Evolutionary conservation across 495 filamentous ascomycete genomes (phyloP), one percentile per base, ranked within the genome.

Genomic region (Penicillium coprophilum): DNA sequence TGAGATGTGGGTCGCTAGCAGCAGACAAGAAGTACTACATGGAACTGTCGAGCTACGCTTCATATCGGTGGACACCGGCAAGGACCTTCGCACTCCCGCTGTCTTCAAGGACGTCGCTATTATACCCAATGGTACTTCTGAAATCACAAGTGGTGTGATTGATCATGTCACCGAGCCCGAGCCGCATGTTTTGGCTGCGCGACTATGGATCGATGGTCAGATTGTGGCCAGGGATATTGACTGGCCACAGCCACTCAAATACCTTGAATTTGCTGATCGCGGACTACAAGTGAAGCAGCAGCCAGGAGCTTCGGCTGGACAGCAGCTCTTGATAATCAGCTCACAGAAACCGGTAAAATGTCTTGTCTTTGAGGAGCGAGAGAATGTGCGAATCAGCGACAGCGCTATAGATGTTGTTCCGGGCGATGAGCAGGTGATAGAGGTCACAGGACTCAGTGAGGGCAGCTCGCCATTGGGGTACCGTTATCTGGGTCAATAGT

Each of bases 171-270:
- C 68, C 1, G 76, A 78, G 23, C 77, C 85, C 28, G 87, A 90
- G 60, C 71, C 79, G 23, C 74, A 81, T 63, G 76, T 82, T 17
- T 70, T 85, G 27, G 76, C 66, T 59, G 83, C 65, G 75, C 80
- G 52, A 72, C 85, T 57, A 73, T 90, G 58, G 88, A 74, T 87
- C 4, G 71, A 84, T 23, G 83, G 80, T 2, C 68, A 77, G 30
- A 69, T 91, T 34, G 76, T 92, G 4, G 88, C 90, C 1, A 76
- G 92, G 27, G 86, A 90, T 56, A 83, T 94, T 49, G 90, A 94
- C 72, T 97, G 94, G 91, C 91, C 91, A 0, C 90, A 97, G 65
- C 93, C 93, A 32, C 79, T 97, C 59, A 96, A 96, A 76, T 92
- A 96, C 60, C 76, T 91, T 36, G 82, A 88, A 57, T 80, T 94